Percentiles rank a stretch among this genome's conserved stretches.
These are phyloP conservation scores for Pestalotiopsis sp. DNA, from an alignment of 2,329 filamentous ascomycete species.

Conservation along the genomic window DNA sequence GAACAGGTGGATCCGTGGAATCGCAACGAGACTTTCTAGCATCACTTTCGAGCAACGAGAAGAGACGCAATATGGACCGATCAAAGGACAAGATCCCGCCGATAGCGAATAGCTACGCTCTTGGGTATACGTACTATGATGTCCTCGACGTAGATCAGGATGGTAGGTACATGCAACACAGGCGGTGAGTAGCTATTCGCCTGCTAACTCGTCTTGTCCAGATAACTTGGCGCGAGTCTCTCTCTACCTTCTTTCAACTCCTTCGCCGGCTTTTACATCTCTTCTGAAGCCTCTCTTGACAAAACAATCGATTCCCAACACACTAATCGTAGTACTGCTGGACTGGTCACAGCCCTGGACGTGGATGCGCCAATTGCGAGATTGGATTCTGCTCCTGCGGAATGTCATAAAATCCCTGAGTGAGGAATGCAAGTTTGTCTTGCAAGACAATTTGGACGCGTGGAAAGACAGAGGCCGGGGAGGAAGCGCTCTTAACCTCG, in stretches of 20 bases:
- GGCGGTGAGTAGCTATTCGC: conserved; percentile 15
- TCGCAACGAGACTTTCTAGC: conserved; percentile 84
- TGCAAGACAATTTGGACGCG: conserved; percentile 81
- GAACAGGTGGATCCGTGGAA: conserved; percentile 73
- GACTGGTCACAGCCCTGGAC: conserved; percentile 94
- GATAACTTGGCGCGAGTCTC: conserved; percentile 89
- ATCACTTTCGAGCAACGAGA: conserved; percentile 54
- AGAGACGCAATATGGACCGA: conserved; percentile 53
- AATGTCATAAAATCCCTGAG: conserved; percentile 74
- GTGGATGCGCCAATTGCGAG: conserved; percentile 85
- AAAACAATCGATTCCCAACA: conserved; percentile 80
- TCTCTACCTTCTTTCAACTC: conserved; percentile 83
- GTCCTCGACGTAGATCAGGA: conserved; percentile 93
- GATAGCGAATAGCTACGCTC: conserved; percentile 86
- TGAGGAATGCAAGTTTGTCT: conserved; percentile 73
- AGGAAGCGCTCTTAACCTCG: conserved; percentile 61
- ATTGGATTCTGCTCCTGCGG: conserved; percentile 84
- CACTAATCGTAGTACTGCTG: conserved; percentile 84
- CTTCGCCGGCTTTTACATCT: conserved; percentile 78
- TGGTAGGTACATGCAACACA: conserved; percentile 49
- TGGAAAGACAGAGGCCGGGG: conserved; percentile 77
- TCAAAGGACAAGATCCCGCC: conserved; percentile 66
- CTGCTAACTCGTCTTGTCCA: conserved; percentile 32
- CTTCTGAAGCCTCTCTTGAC: conserved; percentile 84
- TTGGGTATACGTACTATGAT: conserved; percentile 95